Base-by-base conservation (phyloP, 768 basidiomycete species). In the Leccinum obscurum region DNA sequence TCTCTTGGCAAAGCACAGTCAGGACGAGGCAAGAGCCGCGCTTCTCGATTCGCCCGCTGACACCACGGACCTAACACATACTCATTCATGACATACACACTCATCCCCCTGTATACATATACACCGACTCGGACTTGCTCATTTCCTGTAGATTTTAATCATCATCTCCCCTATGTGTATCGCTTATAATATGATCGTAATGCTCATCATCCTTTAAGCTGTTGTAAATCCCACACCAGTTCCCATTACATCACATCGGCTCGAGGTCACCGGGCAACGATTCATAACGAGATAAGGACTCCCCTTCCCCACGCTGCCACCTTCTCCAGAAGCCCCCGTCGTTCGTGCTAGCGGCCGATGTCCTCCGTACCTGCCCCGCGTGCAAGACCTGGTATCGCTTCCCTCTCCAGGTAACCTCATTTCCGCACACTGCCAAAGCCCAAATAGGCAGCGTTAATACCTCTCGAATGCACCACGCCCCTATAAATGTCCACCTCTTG, bases 331-430 rank as follows among this genome's bases (percentile, higher is more conserved):
- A 71, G 65, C 74, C 66, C 51, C 64, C 61, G 49, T 63, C 10
- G 3, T 48, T 49, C 14, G 62, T 59, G 34, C 65, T 60, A 30
- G 57, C 52, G 34, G 53, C 55, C 20, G 62, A 63, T 5, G 72
- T 76, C 58, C 75, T 60, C 52, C 72, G 77, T 7, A 86, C 87
- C 71, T 89, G 88, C 51, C 95, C 95, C 65, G 93, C 89, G 37
- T 75, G 76, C 61, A 87, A 72, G 50, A 98, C 83, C 63, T 80
- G 79, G 75, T 98, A 99, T 63, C 72, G 81, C 68, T 77, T 81
- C 0, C 95, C 96, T 69, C 97, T 82, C 97, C 97, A 99, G 1
- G 81, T 78, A 34, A 99, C 92, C 59, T 86, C 85, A 70, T 86
- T 81, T 30, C 95, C 94, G 54, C 88, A 75, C 44, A 99, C 84